These are phyloP conservation scores for Russula sp. DNA, from an alignment of 768 basidiomycete genomes.

Conservation along the genomic window DNA sequence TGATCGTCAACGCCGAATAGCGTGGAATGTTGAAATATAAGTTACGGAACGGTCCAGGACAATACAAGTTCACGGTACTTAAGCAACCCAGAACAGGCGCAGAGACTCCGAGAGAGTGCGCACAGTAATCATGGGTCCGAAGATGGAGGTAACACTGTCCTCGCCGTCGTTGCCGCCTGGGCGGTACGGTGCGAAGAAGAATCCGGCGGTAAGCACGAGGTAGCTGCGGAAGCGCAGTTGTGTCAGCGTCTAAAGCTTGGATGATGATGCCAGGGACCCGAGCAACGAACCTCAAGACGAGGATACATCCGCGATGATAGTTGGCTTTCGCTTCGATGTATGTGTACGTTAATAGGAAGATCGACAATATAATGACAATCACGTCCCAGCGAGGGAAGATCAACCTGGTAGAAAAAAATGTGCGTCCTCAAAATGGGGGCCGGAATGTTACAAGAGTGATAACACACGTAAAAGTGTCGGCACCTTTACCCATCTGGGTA, in stretches of 20 bases:
- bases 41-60: background rate
- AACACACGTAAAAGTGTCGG: conserved; percentile 88
- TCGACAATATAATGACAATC: conserved; percentile 86
- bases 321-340: conserved; percentile 99
- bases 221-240: conserved; percentile 48
- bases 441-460: background rate
- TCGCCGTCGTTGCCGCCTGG: conserved; percentile 22
- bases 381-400: conserved; percentile 99
- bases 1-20: background rate
- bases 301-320: conserved; percentile 94
- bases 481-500: conserved; percentile 74
- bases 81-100: conserved; percentile 9
- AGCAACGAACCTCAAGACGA: conserved; percentile 70
- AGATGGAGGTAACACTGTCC: background rate
- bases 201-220: conserved; percentile 83
- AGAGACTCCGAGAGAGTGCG: conserved; percentile 15
- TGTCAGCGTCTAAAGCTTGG: background rate
- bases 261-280: too few relatives aligned
- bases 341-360: conserved; percentile 97
- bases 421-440: background rate
- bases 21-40: conserved; percentile 10
- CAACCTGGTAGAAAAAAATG: conserved; percentile 43
- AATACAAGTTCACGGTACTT: background rate
- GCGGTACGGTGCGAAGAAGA: conserved; percentile 73
- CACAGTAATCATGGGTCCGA: conserved; percentile 6